phyloP scores from a whole-genome alignment of 163 green algal species.

The Coccomyxa subellipsoidea region DNA sequence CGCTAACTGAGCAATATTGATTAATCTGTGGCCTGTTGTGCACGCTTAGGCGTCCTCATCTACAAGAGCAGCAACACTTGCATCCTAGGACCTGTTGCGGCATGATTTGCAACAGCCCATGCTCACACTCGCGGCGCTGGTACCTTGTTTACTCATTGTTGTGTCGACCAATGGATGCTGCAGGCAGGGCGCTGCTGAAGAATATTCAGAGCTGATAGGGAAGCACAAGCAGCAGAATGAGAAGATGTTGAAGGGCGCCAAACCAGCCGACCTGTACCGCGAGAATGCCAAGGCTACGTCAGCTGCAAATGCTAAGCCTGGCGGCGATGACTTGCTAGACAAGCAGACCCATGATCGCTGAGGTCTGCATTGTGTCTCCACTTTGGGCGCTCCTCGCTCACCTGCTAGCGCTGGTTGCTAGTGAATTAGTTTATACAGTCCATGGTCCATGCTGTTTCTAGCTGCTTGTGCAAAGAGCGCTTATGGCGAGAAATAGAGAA shows the following conservation, averaged over 20 bases:
- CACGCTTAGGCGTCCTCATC: not conserved
- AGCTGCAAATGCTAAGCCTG: not conserved
- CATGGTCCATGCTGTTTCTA: not conserved
- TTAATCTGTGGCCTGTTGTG: too few species aligned
- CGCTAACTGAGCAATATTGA: not conserved
- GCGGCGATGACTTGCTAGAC: not conserved
- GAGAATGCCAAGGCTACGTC: not conserved
- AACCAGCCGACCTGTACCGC: not conserved
- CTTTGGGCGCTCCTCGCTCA: too few species aligned
- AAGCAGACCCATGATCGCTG: not conserved
- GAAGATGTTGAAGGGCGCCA: not conserved
- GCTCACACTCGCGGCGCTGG: too few species aligned
- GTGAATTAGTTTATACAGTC: not conserved
- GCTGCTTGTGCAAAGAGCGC: too few species aligned
- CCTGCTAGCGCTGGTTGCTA: not conserved
- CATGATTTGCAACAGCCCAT: not conserved
- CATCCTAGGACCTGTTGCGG: not conserved
- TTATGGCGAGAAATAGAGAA: too few species aligned
- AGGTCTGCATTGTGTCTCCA: not conserved
- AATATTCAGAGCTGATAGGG: not conserved
- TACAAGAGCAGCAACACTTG: not conserved
- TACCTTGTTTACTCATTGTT: not conserved
- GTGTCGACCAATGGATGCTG: not conserved
- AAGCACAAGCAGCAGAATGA: constrained; percentile 4
- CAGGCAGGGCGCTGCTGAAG: not conserved